phyloP scores from a whole-genome alignment of 2,329 filamentous ascomycete species.

The Xylariaceae sp. region DNA sequence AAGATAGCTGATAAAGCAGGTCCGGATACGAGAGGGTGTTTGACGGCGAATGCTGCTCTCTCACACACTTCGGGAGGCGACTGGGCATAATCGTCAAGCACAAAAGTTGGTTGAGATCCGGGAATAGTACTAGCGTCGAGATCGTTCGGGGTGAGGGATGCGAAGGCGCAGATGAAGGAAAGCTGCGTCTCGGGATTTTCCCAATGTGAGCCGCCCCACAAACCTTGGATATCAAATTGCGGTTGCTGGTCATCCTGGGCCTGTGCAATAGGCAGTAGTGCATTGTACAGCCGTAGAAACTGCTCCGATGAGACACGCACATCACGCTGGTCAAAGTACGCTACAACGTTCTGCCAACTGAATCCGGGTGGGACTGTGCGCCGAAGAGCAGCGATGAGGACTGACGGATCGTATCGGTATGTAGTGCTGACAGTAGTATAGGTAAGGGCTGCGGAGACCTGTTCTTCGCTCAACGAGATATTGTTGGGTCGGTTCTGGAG shows the following conservation, averaged over 20 bases:
- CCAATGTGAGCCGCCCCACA: constrained; percentile 86
- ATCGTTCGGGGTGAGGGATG: constrained; percentile 68
- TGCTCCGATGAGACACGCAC: constrained; percentile 73
- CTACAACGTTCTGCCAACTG: constrained; percentile 67
- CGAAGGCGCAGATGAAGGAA: constrained; percentile 87
- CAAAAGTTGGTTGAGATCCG: constrained; percentile 73
- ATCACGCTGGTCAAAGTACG: constrained; percentile 74
- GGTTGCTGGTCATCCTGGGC: constrained; percentile 46
- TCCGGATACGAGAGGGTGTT: constrained; percentile 83
- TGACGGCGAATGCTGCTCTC: constrained; percentile 59
- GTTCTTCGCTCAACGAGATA: constrained; percentile 70
- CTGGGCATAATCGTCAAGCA: constrained; percentile 50
- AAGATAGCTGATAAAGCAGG: constrained; percentile 73
- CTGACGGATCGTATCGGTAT: constrained; percentile 45
- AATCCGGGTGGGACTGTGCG: constrained; percentile 60
- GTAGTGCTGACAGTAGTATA: constrained; percentile 58
- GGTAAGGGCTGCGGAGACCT: constrained; percentile 76
- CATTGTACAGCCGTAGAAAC: constrained; percentile 76
- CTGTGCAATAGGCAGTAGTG: constrained; percentile 66
- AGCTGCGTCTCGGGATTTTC: constrained; percentile 81
- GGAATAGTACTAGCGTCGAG: constrained; percentile 84
- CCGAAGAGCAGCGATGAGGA: constrained; percentile 59
- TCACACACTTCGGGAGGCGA: constrained; percentile 47
- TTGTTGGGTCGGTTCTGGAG: constrained; percentile 49
- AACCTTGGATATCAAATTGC: constrained; percentile 73